phyloP scores from a whole-genome alignment of 495 filamentous ascomycete species.

The Letharia columbiana region DNA sequence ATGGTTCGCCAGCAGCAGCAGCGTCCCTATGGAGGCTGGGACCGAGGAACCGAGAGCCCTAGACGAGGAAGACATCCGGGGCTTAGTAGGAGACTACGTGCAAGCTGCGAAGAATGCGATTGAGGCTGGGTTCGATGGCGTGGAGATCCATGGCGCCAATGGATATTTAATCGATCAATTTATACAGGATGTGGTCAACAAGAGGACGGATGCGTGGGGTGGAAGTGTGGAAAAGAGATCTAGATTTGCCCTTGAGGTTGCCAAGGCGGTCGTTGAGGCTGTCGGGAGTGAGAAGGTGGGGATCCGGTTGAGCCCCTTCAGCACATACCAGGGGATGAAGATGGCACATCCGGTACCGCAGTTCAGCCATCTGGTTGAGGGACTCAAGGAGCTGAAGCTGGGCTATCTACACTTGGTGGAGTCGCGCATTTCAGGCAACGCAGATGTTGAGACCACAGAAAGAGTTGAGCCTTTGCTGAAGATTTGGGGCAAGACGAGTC shows the following conservation, averaged over 20 bases:
- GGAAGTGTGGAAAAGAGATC: slow-evolving; percentile 65
- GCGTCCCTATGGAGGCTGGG: slow-evolving; percentile 34
- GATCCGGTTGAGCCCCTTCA: slow-evolving; percentile 58
- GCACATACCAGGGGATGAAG: slow-evolving; percentile 57
- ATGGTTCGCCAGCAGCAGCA: slow-evolving; percentile 41
- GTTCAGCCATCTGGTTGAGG: slow-evolving; percentile 49
- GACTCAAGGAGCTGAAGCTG: slow-evolving; percentile 47
- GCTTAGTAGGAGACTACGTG: slow-evolving; percentile 49
- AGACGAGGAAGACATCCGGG: slow-evolving; percentile 48
- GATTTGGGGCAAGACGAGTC: slow-evolving; percentile 40
- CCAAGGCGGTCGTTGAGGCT: slow-evolving; percentile 51
- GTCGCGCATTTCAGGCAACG: slow-evolving; percentile 40
- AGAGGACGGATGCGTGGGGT: slow-evolving; percentile 57
- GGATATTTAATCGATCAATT: slow-evolving; percentile 75
- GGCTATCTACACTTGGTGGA: slow-evolving; percentile 62
- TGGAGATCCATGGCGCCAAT: slow-evolving; percentile 68
- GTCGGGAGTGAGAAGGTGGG: slow-evolving; percentile 55
- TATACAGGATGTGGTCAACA: slow-evolving; percentile 52
- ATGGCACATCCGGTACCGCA: slow-evolving; percentile 57
- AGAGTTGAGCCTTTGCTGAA: slow-evolving; percentile 47
- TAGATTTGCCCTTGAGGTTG: slow-evolving; percentile 56
- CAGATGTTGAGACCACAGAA: slow-evolving; percentile 36
- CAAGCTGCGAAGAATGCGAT: slow-evolving; percentile 55
- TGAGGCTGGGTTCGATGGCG: slow-evolving; percentile 65
- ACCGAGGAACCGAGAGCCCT: slow-evolving; percentile 39